These are phyloP conservation scores for Blastobotrys mokoenaii DNA, from an alignment of 805 yeast species.

Conservation along the genomic window DNA sequence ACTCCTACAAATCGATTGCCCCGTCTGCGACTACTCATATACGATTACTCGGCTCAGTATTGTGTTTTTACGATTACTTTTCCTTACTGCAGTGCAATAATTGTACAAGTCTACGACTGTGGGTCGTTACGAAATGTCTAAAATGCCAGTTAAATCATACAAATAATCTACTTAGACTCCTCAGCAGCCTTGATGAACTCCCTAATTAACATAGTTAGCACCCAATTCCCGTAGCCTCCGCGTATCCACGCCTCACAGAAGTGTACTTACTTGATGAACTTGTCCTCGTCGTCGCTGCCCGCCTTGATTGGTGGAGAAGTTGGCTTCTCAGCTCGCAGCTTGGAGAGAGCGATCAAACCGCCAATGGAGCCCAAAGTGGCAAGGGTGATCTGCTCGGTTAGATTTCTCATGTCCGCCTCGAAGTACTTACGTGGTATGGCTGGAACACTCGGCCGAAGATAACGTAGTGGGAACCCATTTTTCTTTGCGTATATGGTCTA, in stretches of 20 bases:
- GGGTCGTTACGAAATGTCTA: background rate
- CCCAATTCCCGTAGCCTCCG: too few species aligned
- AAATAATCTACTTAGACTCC: slow-evolving; percentile 3
- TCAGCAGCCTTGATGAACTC: slow-evolving; percentile 54
- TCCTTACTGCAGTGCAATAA: too few species aligned
- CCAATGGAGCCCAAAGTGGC: slow-evolving; percentile 70
- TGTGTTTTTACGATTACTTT: too few species aligned
- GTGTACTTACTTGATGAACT: slow-evolving; percentile 45
- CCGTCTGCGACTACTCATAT: too few species aligned
- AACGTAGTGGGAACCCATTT: slow-evolving; percentile 78
- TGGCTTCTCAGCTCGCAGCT: slow-evolving; percentile 58
- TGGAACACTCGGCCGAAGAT: slow-evolving; percentile 79
- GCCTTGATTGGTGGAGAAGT: slow-evolving; percentile 66
- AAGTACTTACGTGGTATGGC: slow-evolving; percentile 59
- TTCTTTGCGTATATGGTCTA: slow-evolving; percentile 5
- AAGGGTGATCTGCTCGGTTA: slow-evolving; percentile 48
- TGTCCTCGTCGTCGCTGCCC: slow-evolving; percentile 78
- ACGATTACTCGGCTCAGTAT: too few species aligned
- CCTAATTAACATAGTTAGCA: slow-evolving; percentile 22
- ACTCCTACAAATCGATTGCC: too few species aligned
- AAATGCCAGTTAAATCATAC: background rate
- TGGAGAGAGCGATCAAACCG: slow-evolving; percentile 55
- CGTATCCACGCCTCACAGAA: background rate
- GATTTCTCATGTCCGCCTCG: too few species aligned
- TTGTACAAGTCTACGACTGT: too few species aligned